These are phyloP conservation scores for Turritis glabra DNA, from an alignment of 345 rosid genomes.

Conservation along the genomic window DNA sequence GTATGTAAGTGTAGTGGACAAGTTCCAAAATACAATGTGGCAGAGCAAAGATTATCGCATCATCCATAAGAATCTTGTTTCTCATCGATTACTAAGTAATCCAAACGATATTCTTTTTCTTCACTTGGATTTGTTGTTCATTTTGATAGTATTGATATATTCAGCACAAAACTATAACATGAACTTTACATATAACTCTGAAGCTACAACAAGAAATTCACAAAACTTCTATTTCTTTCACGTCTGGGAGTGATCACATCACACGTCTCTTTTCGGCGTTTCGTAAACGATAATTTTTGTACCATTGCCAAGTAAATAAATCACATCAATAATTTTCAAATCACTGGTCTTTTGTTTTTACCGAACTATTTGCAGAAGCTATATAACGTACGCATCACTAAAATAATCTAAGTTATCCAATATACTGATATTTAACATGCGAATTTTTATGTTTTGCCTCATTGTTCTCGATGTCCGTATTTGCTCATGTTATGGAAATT, in stretches of 20 bases:
- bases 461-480: neutral
- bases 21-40: too few species aligned
- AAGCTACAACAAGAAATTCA: neutral
- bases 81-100: neutral
- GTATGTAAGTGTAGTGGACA: too few species aligned
- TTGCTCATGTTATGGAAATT: neutral
- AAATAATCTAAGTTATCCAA: neutral
- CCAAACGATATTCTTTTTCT: neutral
- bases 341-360: neutral
- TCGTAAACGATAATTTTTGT: slow-evolving; percentile 2
- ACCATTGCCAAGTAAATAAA: neutral
- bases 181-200: neutral
- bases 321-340: neutral
- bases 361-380: slow-evolving; percentile 5
- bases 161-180: neutral
- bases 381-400: neutral
- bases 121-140: too few species aligned
- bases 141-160: neutral
- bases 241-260: neutral
- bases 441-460: neutral
- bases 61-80: neutral
- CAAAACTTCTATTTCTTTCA: neutral
- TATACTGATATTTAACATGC: neutral
- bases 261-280: neutral
- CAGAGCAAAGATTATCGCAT: too few species aligned